Evolutionary conservation across 805 yeast genomes (phyloP).

Genomic region (Schwanniomyces yamadae): DNA sequence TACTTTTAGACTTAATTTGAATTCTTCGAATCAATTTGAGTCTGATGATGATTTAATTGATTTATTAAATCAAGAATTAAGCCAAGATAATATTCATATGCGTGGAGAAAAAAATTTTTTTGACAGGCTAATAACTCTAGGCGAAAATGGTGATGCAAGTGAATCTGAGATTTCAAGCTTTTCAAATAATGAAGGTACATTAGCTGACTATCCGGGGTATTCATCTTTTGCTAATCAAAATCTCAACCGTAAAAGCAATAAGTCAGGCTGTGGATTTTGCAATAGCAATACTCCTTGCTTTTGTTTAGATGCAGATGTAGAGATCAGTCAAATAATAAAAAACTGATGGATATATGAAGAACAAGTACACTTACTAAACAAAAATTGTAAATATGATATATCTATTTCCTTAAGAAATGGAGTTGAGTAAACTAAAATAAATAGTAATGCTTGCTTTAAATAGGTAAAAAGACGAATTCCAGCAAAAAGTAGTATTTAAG

Average conservation of each 20-base stretch:
- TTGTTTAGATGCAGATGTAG: slow-evolving; percentile 39
- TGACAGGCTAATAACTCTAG: slow-evolving; percentile 7
- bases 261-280: slow-evolving; percentile 38
- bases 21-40: slow-evolving; percentile 9
- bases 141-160: slow-evolving; percentile 5
- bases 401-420: too few species aligned
- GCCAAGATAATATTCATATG: slow-evolving; percentile 5
- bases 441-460: too few species aligned
- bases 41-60: slow-evolving; percentile 9
- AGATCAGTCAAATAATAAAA: slow-evolving; percentile 9
- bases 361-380: too few species aligned
- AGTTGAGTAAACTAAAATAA: too few species aligned
- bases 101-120: neutral
- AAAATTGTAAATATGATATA: too few species aligned
- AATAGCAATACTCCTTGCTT: slow-evolving; percentile 39
- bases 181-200: too few species aligned
- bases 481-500: too few species aligned
- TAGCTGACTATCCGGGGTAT: too few species aligned
- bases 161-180: neutral
- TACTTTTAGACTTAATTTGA: slow-evolving; percentile 12
- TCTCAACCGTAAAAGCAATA: too few species aligned
- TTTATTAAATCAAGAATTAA: slow-evolving; percentile 4
- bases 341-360: slow-evolving; percentile 2
- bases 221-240: too few species aligned
- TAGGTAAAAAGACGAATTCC: too few species aligned